Percentiles rank a stretch among this genome's conserved stretches.
phyloP scores from a whole-genome alignment of 2,329 filamentous ascomycete genomes.

The Scedosporium minutisporum region DNA sequence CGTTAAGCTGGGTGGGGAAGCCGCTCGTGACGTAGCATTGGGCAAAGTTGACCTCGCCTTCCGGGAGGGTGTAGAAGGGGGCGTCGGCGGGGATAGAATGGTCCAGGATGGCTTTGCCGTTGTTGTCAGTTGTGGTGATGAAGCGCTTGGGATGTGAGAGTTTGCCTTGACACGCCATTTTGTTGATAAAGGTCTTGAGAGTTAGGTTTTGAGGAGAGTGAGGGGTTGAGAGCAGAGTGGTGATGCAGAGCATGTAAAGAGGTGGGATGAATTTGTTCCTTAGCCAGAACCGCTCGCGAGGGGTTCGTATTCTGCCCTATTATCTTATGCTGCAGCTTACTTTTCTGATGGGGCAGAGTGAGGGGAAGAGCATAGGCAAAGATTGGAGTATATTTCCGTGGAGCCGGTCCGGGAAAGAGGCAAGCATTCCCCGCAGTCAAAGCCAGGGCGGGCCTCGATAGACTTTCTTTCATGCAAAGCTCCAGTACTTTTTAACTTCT shows the following conservation, averaged over 20 bases:
- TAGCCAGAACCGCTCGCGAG: too few relatives aligned
- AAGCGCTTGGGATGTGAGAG: slow-evolving; percentile 12
- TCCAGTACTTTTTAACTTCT: too few relatives aligned
- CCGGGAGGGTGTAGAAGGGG: slow-evolving; percentile 21
- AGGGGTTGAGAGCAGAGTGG: background rate
- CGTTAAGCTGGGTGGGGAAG: slow-evolving; percentile 28
- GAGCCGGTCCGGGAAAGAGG: too few relatives aligned
- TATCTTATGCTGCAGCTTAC: too few relatives aligned
- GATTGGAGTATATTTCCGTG: too few relatives aligned
- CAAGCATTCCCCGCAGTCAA: too few relatives aligned
- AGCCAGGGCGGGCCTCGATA: too few relatives aligned
- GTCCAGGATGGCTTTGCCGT: slow-evolving; percentile 11
- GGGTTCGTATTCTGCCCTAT: too few relatives aligned
- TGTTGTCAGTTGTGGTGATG: slow-evolving; percentile 9
- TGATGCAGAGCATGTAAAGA: background rate
- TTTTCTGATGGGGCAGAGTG: background rate
- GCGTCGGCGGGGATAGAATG: slow-evolving; percentile 11
- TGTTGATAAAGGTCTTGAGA: too few relatives aligned
- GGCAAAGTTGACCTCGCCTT: slow-evolving; percentile 24
- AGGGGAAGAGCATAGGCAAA: background rate
- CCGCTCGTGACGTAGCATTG: slow-evolving; percentile 31
- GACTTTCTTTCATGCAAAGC: too few relatives aligned
- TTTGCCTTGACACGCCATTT: slow-evolving; percentile 12
- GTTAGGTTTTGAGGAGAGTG: slow-evolving; percentile 9
- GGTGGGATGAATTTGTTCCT: background rate